Conservation (phyloP, 2,329 filamentous ascomycete species). For the Apiospora hydei region DNA sequence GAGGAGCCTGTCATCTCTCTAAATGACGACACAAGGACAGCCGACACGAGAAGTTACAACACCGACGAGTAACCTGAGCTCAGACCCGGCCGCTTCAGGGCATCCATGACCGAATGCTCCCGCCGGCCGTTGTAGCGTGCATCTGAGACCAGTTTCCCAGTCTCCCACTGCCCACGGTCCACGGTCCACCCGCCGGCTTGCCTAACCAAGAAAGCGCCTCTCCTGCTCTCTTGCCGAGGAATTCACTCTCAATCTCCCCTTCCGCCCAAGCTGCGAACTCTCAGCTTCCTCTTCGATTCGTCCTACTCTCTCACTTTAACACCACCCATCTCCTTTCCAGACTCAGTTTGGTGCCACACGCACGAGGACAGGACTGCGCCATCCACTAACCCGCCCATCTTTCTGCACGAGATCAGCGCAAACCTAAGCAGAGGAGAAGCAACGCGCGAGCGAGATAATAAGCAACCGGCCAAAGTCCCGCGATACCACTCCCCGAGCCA, state of each 20-base stretch:
- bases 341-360: slow-evolving; percentile 2
- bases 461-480: background rate
- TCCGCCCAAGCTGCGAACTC: slow-evolving; percentile 10
- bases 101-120: slow-evolving; percentile 5
- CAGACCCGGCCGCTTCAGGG: background rate
- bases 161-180: background rate
- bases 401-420: slow-evolving; percentile 15
- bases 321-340: background rate
- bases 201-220: background rate
- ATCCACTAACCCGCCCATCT: background rate
- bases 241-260: background rate
- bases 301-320: background rate
- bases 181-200: slow-evolving; percentile 6
- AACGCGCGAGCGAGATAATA: background rate
- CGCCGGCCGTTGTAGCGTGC: background rate
- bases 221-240: background rate
- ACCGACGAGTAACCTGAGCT: background rate
- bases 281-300: slow-evolving; percentile 1
- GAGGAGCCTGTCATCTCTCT: background rate
- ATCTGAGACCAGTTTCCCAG: background rate
- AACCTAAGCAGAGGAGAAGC: background rate
- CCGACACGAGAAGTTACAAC: background rate
- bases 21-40: slow-evolving; percentile 9
- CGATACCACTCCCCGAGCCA: background rate
- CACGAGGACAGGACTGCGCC: background rate